Percentiles rank a stretch among this genome's conserved stretches.
These are phyloP conservation scores for Aspergillus carlsbadensis DNA, from an alignment of 495 filamentous ascomycete species.

Conservation along the genomic window DNA sequence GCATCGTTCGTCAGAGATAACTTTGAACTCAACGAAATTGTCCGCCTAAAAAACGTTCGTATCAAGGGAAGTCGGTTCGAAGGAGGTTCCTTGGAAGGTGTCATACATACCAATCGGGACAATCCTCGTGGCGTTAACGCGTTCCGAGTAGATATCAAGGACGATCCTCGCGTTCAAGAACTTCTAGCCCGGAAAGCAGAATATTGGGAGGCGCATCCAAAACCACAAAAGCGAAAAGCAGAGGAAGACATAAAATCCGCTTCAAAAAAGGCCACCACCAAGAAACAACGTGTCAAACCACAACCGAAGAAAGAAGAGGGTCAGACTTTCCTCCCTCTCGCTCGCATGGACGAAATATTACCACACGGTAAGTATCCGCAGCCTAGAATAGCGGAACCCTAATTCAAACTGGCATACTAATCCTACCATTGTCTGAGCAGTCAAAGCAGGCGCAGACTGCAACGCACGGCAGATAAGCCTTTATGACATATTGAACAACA, in stretches of 20 bases:
- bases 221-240: conserved; percentile 47
- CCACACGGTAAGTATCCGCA: conserved; percentile 31
- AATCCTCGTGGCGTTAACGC: conserved; percentile 56
- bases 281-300: conserved; percentile 30
- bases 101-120: conserved; percentile 60
- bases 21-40: conserved; percentile 57
- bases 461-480: conserved; percentile 30
- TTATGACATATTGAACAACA: conserved; percentile 42
- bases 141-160: conserved; percentile 38
- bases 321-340: conserved; percentile 22
- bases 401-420: conserved; percentile 8
- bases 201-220: conserved; percentile 51
- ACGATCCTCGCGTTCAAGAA: conserved; percentile 54
- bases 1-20: conserved; percentile 53
- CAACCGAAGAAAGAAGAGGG: conserved; percentile 34
- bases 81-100: conserved; percentile 65
- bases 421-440: conserved; percentile 22
- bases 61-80: conserved; percentile 53
- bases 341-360: conserved; percentile 42
- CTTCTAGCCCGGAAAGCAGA: conserved; percentile 61
- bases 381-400: background rate
- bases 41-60: conserved; percentile 69
- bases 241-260: conserved; percentile 33
- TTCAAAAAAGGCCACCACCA: conserved; percentile 33
- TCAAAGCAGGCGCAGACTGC: conserved; percentile 28